Percentiles rank a stretch among this genome's conserved stretches.
These are phyloP conservation scores for Phaeosphaeriaceae sp. DNA, from an alignment of 2,329 filamentous ascomycete genomes.

Conservation along the genomic window DNA sequence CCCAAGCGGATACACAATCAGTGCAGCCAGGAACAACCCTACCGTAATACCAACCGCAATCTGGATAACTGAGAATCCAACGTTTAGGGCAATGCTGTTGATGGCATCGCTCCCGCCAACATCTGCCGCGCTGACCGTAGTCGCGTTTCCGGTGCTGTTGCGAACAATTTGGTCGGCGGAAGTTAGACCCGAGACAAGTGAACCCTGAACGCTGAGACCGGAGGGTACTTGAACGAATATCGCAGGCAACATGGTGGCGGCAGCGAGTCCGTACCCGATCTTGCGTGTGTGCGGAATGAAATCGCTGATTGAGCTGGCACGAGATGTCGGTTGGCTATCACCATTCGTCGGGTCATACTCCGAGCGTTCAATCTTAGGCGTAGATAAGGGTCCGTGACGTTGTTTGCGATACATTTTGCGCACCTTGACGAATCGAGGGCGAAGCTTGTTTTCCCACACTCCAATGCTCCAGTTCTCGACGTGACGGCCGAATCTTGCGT, in stretches of 20 bases:
- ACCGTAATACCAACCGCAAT: conserved; percentile 60
- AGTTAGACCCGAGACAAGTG: conserved; percentile 62
- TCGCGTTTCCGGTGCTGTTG: conserved; percentile 54
- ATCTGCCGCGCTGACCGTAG: conserved; percentile 41
- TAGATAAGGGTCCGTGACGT: conserved; percentile 21
- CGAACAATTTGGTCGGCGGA: conserved; percentile 62
- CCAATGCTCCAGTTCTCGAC: conserved; percentile 63
- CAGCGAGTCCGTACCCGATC: conserved; percentile 76
- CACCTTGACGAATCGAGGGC: conserved; percentile 45
- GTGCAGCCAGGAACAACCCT: conserved; percentile 55
- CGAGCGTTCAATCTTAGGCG: conserved; percentile 26
- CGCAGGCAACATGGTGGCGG: conserved; percentile 82
- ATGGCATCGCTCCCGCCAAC: conserved; percentile 28
- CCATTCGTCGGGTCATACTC: conserved; percentile 24
- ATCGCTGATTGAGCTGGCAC: conserved; percentile 31
- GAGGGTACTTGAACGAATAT: conserved; percentile 76
- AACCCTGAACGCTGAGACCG: conserved; percentile 64
- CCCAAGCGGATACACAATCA: conserved; percentile 58
- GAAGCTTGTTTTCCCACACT: conserved; percentile 59
- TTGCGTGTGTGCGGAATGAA: conserved; percentile 43
- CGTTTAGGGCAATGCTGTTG: conserved; percentile 55
- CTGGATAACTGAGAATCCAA: conserved; percentile 57
- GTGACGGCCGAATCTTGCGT: conserved; percentile 70
- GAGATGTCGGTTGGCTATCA: conserved; percentile 24
- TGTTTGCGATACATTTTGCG: conserved; percentile 34